These are phyloP conservation scores for Fragilaria crotonensis DNA, from an alignment of 108 stramenopile species.

Conservation along the genomic window DNA sequence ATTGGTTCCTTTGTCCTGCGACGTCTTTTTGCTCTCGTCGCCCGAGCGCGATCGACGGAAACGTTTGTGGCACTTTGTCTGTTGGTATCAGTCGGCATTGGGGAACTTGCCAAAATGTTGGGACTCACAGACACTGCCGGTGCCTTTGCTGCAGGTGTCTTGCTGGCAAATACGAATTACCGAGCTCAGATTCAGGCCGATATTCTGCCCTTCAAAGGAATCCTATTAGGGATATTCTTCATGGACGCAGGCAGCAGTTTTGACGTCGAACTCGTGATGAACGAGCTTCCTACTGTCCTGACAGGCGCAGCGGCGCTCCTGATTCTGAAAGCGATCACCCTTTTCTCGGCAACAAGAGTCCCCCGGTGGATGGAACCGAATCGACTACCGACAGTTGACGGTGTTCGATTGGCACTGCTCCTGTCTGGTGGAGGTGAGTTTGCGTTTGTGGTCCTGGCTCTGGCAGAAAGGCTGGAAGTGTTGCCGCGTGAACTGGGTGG, in stretches of 20 bases:
- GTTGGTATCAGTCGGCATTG: conserved; percentile 64
- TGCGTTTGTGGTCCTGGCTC: conserved; percentile 61
- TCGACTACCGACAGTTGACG: conserved; percentile 37
- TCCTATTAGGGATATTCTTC: conserved; percentile 71
- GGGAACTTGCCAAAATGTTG: conserved; percentile 41
- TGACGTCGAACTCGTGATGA: conserved; percentile 43
- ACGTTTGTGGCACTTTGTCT: conserved; percentile 67
- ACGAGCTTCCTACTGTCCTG: conserved; percentile 45
- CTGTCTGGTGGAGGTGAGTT: conserved; percentile 70
- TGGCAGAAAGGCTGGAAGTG: conserved; percentile 53
- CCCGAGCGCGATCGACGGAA: conserved; percentile 50
- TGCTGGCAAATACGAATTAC: conserved; percentile 65
- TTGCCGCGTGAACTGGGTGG: conserved; percentile 41
- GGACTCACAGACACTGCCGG: conserved; percentile 70
- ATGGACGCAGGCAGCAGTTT: conserved; percentile 66
- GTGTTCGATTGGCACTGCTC: conserved; percentile 40
- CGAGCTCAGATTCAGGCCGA: conserved; percentile 77
- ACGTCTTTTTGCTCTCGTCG: conserved; percentile 41
- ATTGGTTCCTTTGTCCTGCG: conserved; percentile 39
- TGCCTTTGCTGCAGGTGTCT: conserved; percentile 77
- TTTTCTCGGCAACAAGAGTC: conserved; percentile 35
- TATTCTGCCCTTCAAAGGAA: conserved; percentile 67
- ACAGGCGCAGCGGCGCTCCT: conserved; percentile 43
- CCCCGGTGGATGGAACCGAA: conserved; percentile 52
- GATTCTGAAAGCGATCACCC: conserved; percentile 32